Percentiles rank a stretch among this genome's conserved stretches.
These are phyloP conservation scores for Cicer bijugum DNA, from an alignment of 306 rosid species.

Conservation along the genomic window DNA sequence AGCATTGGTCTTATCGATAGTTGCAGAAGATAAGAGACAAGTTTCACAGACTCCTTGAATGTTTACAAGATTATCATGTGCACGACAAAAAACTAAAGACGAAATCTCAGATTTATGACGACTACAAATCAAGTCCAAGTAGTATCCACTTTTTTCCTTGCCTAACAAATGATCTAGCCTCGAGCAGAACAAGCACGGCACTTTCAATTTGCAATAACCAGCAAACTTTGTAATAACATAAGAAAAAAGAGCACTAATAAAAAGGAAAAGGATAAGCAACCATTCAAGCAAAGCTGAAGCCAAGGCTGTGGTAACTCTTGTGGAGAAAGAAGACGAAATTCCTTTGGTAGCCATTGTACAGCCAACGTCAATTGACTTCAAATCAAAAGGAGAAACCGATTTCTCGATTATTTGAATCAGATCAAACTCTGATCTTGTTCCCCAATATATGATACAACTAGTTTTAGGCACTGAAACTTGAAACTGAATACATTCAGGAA, in stretches of 20 bases:
- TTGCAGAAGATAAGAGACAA: slow-evolving; percentile 76
- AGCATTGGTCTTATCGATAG: slow-evolving; percentile 57
- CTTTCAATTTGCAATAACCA: slow-evolving; percentile 59
- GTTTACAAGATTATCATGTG: slow-evolving; percentile 79
- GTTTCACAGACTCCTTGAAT: slow-evolving; percentile 76
- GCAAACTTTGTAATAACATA: slow-evolving; percentile 76
- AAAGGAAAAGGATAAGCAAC: slow-evolving; percentile 71
- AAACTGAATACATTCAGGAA: slow-evolving; percentile 45
- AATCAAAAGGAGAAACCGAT: slow-evolving; percentile 39
- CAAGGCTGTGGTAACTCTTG: slow-evolving; percentile 49
- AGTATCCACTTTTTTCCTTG: slow-evolving; percentile 60
- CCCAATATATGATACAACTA: slow-evolving; percentile 41
- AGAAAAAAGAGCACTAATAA: slow-evolving; percentile 67
- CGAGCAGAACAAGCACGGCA: slow-evolving; percentile 86
- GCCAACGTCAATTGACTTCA: slow-evolving; percentile 40
- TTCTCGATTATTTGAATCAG: slow-evolving; percentile 42
- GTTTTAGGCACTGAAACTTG: slow-evolving; percentile 28
- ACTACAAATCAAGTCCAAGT: slow-evolving; percentile 71
- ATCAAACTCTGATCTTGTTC: slow-evolving; percentile 48
- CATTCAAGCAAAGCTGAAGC: slow-evolving; percentile 80
- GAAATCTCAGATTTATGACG: slow-evolving; percentile 80
- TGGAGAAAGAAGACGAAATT: slow-evolving; percentile 48
- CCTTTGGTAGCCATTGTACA: slow-evolving; percentile 50
- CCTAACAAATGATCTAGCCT: slow-evolving; percentile 90
- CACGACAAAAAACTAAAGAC: slow-evolving; percentile 65